Base-by-base conservation (phyloP, 495 filamentous ascomycete species). In the Aspergillus baeticus region DNA sequence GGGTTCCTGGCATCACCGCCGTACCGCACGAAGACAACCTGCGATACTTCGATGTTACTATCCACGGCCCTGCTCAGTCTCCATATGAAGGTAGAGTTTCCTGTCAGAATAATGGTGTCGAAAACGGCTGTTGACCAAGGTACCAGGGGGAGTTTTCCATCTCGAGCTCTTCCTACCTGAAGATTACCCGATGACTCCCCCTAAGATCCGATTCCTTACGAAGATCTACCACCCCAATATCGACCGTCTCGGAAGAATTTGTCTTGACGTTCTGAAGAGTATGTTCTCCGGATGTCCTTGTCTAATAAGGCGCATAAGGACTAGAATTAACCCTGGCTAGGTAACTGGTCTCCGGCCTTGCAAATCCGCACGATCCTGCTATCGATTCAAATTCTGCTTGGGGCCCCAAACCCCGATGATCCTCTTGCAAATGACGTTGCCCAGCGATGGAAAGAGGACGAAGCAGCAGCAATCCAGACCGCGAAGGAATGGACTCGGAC, bases 141-240 rank as follows among this genome's bases (percentile, higher is more conserved):
- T 61, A 29, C 50, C 35, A 47, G 94, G 90, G 62, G 94, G 94
- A 46, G 84, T 96, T 61, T 99, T 99, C 81, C 91, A 92, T 68
- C 90, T 97, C 54, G 94, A 99, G 73, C 83, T 99, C 7, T 99
- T 99, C 75, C 81, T 99, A n/a, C 95, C 94, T 33, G 94, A 99
- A 65, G 94, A 99, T 74, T 99, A 99, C 67, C 94, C 94, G 10
- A 99, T 99, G 94, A 95, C 91, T 33, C 94, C 94, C 23, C 94
- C 94, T 11, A 96, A 97, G 77, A 96, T 99, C 60, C 88, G 94
- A 36, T 99, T 99, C 74, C 75, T 99, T 17, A 99, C 94, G 60
- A 96, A 96, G 74, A 99, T 99, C 70, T 99, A 96, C 70, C 94
- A 99, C 67, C 94, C 94, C 31, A 99, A 99, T 70, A 97, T 99